Percentiles rank a stretch among this genome's conserved stretches.
Evolutionary conservation across 2,329 filamentous ascomycete species (phyloP).

Genomic region (Periconia sp.): DNA sequence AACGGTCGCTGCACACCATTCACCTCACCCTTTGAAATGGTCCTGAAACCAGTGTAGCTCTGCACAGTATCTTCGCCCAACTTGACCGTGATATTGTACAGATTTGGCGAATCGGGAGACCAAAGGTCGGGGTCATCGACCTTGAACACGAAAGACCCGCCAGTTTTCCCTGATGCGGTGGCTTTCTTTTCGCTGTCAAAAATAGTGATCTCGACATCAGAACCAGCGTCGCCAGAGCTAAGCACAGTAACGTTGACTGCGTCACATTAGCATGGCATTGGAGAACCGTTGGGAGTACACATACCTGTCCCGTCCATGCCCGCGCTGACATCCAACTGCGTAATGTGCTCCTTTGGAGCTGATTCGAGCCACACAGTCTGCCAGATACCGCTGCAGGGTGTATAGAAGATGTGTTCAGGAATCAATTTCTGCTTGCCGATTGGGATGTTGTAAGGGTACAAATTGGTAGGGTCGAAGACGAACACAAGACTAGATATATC

Average conservation of each 20-base stretch:
- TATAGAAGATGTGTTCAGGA: constrained; percentile 72
- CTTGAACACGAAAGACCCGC: constrained; percentile 60
- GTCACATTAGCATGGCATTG: constrained; percentile 15
- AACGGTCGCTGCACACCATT: constrained; percentile 66
- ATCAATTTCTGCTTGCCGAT: constrained; percentile 68
- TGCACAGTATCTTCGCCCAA: constrained; percentile 60
- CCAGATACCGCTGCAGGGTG: constrained; percentile 76
- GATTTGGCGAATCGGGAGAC: constrained; percentile 66
- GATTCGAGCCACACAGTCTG: constrained; percentile 74
- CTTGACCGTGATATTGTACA: constrained; percentile 69
- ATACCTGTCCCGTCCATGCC: constrained; percentile 42
- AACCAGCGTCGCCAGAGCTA: constrained; percentile 44
- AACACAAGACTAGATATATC: constrained; percentile 60
- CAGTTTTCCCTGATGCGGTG: constrained; percentile 53
- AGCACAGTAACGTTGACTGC: constrained; percentile 64
- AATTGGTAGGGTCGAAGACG: constrained; percentile 72
- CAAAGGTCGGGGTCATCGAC: constrained; percentile 65
- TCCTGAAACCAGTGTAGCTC: constrained; percentile 75
- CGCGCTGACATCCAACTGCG: constrained; percentile 64
- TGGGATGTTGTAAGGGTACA: constrained; percentile 61
- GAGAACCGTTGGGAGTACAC: neutral
- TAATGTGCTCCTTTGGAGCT: constrained; percentile 64
- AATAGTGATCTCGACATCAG: constrained; percentile 47
- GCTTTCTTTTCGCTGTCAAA: constrained; percentile 50
- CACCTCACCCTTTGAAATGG: constrained; percentile 62